These are phyloP conservation scores for Syzygium malaccense DNA, from an alignment of 441 rosid genomes.

Conservation along the genomic window DNA sequence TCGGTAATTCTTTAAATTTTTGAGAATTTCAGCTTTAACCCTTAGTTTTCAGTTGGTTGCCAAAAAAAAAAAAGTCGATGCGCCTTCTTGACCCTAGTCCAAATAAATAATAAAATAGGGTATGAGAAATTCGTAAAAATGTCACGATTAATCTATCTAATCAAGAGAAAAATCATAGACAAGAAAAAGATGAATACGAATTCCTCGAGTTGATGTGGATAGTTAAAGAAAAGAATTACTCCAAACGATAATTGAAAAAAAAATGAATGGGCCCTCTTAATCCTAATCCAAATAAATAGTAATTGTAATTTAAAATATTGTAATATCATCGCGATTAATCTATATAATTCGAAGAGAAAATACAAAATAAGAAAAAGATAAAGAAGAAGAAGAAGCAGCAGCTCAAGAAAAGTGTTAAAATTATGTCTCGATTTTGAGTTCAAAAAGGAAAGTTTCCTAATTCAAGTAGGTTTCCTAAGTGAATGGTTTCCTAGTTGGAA, in stretches of 20 bases:
- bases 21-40: not conserved
- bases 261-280: no score
- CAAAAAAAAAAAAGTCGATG: not conserved
- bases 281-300: no score
- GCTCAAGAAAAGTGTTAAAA: no score
- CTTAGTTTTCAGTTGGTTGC: not conserved
- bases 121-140: not conserved
- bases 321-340: no score
- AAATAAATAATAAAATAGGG: not conserved
- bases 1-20: not conserved
- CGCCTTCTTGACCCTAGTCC: not conserved
- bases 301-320: no score
- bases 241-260: not conserved
- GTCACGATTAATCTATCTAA: not conserved
- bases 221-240: not conserved
- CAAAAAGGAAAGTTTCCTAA: no score
- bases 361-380: no score
- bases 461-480: no score
- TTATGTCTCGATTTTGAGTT: no score
- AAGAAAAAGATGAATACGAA: not conserved
- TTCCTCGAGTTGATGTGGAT: not conserved
- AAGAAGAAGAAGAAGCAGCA: no score
- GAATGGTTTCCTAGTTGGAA: no score
- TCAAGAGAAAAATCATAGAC: not conserved
- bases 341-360: no score